phyloP scores from a whole-genome alignment of 2,329 filamentous ascomycete genomes.

The Xylariaceae sp. region DNA sequence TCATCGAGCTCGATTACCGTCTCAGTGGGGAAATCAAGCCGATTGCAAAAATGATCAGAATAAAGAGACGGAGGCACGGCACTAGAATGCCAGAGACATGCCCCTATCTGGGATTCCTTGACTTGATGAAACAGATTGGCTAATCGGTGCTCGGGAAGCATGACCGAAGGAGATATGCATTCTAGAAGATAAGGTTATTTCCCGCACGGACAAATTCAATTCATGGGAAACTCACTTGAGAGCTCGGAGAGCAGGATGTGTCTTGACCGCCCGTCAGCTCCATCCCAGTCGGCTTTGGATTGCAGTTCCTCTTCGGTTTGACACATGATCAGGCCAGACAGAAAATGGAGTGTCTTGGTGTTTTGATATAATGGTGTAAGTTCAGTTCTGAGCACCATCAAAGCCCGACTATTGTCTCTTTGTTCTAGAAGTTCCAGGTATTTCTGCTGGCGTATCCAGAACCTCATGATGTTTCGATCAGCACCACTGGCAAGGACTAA shows the following conservation, averaged over 20 bases:
- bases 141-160: slow-evolving; percentile 92
- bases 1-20: slow-evolving; percentile 73
- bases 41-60: slow-evolving; percentile 84
- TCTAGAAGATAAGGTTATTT: slow-evolving; percentile 53
- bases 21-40: slow-evolving; percentile 78
- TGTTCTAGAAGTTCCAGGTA: slow-evolving; percentile 88
- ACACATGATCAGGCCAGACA: slow-evolving; percentile 93
- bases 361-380: slow-evolving; percentile 86
- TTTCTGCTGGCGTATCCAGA: slow-evolving; percentile 91
- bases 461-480: slow-evolving; percentile 81
- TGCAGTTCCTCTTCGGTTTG: slow-evolving; percentile 78
- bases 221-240: slow-evolving; percentile 68
- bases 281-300: slow-evolving; percentile 82
- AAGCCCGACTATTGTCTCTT: slow-evolving; percentile 73
- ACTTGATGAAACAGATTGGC: slow-evolving; percentile 82
- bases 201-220: background rate
- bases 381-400: slow-evolving; percentile 86
- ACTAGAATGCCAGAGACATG: slow-evolving; percentile 89
- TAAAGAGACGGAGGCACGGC: slow-evolving; percentile 82
- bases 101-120: slow-evolving; percentile 81
- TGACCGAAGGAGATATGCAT: slow-evolving; percentile 93
- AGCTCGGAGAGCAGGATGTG: slow-evolving; percentile 78
- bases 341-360: slow-evolving; percentile 75
- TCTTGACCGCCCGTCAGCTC: slow-evolving; percentile 76
- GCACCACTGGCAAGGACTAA: slow-evolving; percentile 78